These are phyloP conservation scores for Friedmanniomyces endolithicus DNA, from an alignment of 495 filamentous ascomycete species.

Conservation along the genomic window DNA sequence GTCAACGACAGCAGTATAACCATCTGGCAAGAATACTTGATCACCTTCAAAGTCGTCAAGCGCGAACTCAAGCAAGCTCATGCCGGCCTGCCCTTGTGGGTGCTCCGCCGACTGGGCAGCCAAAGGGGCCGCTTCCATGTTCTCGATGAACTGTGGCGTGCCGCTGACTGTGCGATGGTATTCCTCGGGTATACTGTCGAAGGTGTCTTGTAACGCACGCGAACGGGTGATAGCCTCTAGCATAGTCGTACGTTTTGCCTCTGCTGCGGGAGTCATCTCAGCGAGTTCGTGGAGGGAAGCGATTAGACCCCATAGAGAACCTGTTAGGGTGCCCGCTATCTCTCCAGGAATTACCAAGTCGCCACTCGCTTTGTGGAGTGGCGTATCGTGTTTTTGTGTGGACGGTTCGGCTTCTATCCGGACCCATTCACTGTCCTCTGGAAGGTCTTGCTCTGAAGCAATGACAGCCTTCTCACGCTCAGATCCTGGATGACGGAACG, in stretches of 20 bases:
- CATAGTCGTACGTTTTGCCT: constrained; percentile 12
- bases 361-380: neutral
- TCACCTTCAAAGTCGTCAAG: constrained; percentile 19
- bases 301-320: constrained; percentile 6
- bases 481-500: neutral
- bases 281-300: constrained; percentile 7
- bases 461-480: neutral
- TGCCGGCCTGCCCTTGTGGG: neutral
- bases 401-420: neutral
- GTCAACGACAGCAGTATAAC: constrained; percentile 11
- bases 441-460: neutral
- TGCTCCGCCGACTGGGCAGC: constrained; percentile 13
- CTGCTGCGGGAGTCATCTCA: neutral
- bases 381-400: neutral
- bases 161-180: constrained; percentile 5
- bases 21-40: constrained; percentile 16
- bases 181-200: neutral
- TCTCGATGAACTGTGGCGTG: constrained; percentile 13
- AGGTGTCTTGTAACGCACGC: neutral
- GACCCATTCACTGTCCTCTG: constrained; percentile 19
- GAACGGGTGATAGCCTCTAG: constrained; percentile 7
- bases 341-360: constrained; percentile 9
- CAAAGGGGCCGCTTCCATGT: constrained; percentile 15
- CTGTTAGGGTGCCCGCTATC: neutral
- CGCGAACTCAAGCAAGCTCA: constrained; percentile 15